Evolutionary conservation across 768 basidiomycete genomes (phyloP).

Genomic region (Lanmaoa pseudosensibilis): DNA sequence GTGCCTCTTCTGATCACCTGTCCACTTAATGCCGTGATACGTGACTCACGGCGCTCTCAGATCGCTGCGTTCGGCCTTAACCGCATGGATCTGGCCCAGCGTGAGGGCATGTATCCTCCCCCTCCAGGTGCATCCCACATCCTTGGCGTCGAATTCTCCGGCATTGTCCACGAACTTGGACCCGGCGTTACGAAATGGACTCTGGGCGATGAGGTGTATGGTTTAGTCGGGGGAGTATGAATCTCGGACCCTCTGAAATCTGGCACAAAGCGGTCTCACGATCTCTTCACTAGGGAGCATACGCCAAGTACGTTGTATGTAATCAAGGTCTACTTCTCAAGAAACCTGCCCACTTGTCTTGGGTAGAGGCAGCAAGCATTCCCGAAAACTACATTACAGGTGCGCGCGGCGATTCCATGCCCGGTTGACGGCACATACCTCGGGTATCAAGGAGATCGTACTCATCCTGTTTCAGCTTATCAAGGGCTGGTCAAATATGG

Average conservation of each 20-base stretch:
- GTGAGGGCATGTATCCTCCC: conserved; percentile 71
- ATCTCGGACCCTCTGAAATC: conserved; percentile 1
- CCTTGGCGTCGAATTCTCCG: conserved; percentile 88
- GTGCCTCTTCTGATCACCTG: conserved; percentile 9
- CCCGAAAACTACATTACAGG: conserved; percentile 91
- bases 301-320: conserved; percentile 81
- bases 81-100: conserved; percentile 79
- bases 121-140: conserved; percentile 75
- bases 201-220: conserved; percentile 72
- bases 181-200: conserved; percentile 52
- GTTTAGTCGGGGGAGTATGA: conserved; percentile 76
- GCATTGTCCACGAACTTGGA: conserved; percentile 56
- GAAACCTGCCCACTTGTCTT: conserved; percentile 76
- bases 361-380: conserved; percentile 83
- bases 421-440: conserved; percentile 2
- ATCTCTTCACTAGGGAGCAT: conserved; percentile 64
- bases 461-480: conserved; percentile 42
- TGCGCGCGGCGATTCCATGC: conserved; percentile 30
- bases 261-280: background rate
- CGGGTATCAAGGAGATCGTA: conserved; percentile 5
- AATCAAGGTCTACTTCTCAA: conserved; percentile 62
- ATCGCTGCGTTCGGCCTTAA: conserved; percentile 86
- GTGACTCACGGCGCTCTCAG: conserved; percentile 36
- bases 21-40: background rate
- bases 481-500: conserved; percentile 68